Evolutionary conservation across 2,329 filamentous ascomycete species (phyloP).

Genomic region (Xylariaceae sp.): DNA sequence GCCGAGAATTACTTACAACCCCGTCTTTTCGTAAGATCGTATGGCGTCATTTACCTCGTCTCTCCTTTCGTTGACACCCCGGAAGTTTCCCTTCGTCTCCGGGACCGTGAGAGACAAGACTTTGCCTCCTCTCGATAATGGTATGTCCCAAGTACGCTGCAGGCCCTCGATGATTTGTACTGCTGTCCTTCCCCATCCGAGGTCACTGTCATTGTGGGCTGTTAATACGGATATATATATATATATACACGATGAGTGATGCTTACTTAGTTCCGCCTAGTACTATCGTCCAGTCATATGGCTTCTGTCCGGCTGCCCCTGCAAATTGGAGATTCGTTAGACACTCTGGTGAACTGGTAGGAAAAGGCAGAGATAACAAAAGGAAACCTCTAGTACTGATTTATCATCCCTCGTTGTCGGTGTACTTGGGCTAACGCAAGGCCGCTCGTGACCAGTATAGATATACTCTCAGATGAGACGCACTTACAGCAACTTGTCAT

Average conservation of each 20-base stretch:
- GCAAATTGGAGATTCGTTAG: constrained; percentile 2
- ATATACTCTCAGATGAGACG: not conserved
- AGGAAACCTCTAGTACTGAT: too few species aligned
- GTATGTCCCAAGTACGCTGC: constrained; percentile 48
- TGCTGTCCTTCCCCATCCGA: constrained; percentile 40
- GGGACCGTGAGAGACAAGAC: constrained; percentile 64
- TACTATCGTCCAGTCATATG: constrained; percentile 56
- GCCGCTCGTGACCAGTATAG: too few species aligned
- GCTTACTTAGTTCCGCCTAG: constrained; percentile 64
- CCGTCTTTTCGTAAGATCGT: constrained; percentile 43
- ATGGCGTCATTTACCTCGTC: constrained; percentile 53
- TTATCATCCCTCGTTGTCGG: too few species aligned
- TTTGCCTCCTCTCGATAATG: constrained; percentile 48
- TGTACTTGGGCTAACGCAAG: too few species aligned
- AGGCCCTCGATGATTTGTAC: constrained; percentile 49
- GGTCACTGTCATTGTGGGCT: constrained; percentile 41
- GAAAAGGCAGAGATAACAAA: too few species aligned
- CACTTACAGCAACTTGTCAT: constrained; percentile 17
- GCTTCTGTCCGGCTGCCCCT: constrained; percentile 13
- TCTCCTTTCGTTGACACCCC: constrained; percentile 35
- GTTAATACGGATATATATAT: constrained; percentile 1
- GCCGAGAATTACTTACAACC: constrained; percentile 47
- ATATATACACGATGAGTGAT: not conserved
- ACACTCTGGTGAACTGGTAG: too few species aligned
- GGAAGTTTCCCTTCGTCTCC: constrained; percentile 40